Evolutionary conservation across 345 rosid genomes (phyloP), one percentile per base, ranked within the genome.

Genomic region (Iberis pinnata): DNA sequence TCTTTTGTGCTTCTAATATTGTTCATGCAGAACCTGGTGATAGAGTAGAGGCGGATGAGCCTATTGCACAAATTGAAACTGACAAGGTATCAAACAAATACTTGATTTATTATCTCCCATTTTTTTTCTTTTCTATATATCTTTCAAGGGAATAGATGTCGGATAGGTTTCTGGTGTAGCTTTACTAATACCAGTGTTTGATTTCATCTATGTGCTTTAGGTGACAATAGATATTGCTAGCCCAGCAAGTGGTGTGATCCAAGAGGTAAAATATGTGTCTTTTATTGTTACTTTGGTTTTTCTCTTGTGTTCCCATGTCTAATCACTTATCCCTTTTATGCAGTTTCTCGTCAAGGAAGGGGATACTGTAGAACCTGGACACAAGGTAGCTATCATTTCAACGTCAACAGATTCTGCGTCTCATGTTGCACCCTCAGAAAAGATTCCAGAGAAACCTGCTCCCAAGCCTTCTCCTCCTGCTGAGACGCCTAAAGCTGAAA

Each of bases 31-130:
- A 83, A 41, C 93, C 97, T 70, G 98, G 98, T 58, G 98, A 92
- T 32, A 73, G 80, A 19, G 98, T 92, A 4, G 89, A 75, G 71
- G 80, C 60, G 38, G 98, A 92, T 49, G 97, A 92, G 68, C 64
- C 88, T 35, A 88, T 88, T 75, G 98, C 97, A 49, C 97, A 92
- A 70, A 83, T 92, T 56, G 98, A 92, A 70, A 92, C 98, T 2
- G 97, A 92, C 76, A 92, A 92, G 83, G 98, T 92, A 65, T 32
- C 24, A 39, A 44, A 20, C 39, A 43, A 0, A 12, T 52, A 12
- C 46, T 37, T 50, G n/a, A 16, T 20, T 22, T 18, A n/a, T 12
- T 14, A 6, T 69, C 29, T 51, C 16, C 31, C n/a, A n/a, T n/a
- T n/a, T n/a, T n/a, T n/a, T n/a, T n/a, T n/a, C n/a, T n/a, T n/a